Conservation (phyloP, 1,284 basidiomycete genomes). For the Gastroboletus turbinatus region DNA sequence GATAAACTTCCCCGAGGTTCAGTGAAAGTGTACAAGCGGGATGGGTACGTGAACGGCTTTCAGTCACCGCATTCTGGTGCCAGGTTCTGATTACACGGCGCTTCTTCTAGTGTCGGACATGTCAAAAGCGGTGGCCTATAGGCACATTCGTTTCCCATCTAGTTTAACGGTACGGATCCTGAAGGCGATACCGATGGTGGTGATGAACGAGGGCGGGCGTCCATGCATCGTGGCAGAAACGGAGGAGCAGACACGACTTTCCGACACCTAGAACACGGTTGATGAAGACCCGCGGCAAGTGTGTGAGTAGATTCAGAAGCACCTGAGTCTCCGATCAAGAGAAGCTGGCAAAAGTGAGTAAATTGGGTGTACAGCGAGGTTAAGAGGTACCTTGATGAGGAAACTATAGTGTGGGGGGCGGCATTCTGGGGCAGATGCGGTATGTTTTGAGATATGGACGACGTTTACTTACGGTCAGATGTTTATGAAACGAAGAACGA, state of each 20-base stretch:
- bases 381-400: slow-evolving; percentile 78
- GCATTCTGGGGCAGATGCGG: slow-evolving; percentile 47
- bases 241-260: slow-evolving; percentile 96
- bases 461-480: too few species aligned
- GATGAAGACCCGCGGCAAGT: not conserved
- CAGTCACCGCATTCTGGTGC: not conserved
- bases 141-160: slow-evolving; percentile 89
- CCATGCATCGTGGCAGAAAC: slow-evolving; percentile 99
- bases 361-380: not conserved
- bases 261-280: slow-evolving; percentile 72
- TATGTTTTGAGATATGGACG: not conserved
- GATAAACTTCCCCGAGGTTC: too few species aligned
- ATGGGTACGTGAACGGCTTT: slow-evolving; percentile 52
- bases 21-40: too few species aligned
- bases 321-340: slow-evolving; percentile 98
- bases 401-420: slow-evolving; percentile 88
- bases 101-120: slow-evolving; percentile 55
- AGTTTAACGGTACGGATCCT: slow-evolving; percentile 97
- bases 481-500: too few species aligned
- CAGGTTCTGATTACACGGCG: not conserved
- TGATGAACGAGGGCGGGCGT: slow-evolving; percentile 99
- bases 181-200: slow-evolving; percentile 96
- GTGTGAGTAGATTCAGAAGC: slow-evolving; percentile 4
- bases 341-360: slow-evolving; percentile 53
- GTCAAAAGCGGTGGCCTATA: slow-evolving; percentile 66